These are phyloP conservation scores for Ganoderma lingzhi DNA, from an alignment of 1,284 basidiomycete species.

Conservation along the genomic window DNA sequence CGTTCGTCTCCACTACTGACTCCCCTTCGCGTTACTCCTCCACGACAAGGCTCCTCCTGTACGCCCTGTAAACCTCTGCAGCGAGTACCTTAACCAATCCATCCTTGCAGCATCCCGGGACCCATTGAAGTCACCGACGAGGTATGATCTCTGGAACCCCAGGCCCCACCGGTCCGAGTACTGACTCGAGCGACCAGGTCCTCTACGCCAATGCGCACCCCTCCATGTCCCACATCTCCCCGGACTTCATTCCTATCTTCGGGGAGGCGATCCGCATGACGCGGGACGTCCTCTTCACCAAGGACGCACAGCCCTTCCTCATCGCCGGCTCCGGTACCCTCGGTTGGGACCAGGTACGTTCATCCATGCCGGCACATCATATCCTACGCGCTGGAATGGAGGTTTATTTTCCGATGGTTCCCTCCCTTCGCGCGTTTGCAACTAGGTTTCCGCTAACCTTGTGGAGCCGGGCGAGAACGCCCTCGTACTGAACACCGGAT, in stretches of 20 bases:
- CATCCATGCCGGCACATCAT: not conserved
- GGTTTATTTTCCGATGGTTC: not conserved
- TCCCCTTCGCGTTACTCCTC: slow-evolving; percentile 16
- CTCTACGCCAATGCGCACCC: slow-evolving; percentile 89
- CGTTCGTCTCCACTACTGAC: slow-evolving; percentile 18
- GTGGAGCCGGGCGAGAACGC: slow-evolving; percentile 84
- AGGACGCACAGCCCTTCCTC: slow-evolving; percentile 86
- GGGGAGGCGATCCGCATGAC: slow-evolving; percentile 91
- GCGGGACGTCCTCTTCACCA: slow-evolving; percentile 82
- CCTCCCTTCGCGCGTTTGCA: not conserved
- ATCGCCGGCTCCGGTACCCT: slow-evolving; percentile 95
- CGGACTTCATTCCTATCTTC: slow-evolving; percentile 91
- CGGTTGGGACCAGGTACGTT: slow-evolving; percentile 85
- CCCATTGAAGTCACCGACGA: slow-evolving; percentile 87
- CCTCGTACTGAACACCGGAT: slow-evolving; percentile 86
- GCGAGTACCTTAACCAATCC: not conserved
- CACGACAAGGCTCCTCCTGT: slow-evolving; percentile 67
- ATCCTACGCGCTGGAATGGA: not conserved
- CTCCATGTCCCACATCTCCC: slow-evolving; percentile 90
- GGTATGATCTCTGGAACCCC: slow-evolving; percentile 45
- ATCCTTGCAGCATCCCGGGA: slow-evolving; percentile 70
- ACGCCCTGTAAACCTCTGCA: slow-evolving; percentile 39
- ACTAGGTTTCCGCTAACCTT: slow-evolving; percentile 82
- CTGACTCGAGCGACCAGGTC: slow-evolving; percentile 47
- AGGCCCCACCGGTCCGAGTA: not conserved